A percentile compares a stretch with the other conserved stretches of the same genome.
phyloP scores from a whole-genome alignment of 2,329 filamentous ascomycete species.

The Pseudogymnoascus sp. region DNA sequence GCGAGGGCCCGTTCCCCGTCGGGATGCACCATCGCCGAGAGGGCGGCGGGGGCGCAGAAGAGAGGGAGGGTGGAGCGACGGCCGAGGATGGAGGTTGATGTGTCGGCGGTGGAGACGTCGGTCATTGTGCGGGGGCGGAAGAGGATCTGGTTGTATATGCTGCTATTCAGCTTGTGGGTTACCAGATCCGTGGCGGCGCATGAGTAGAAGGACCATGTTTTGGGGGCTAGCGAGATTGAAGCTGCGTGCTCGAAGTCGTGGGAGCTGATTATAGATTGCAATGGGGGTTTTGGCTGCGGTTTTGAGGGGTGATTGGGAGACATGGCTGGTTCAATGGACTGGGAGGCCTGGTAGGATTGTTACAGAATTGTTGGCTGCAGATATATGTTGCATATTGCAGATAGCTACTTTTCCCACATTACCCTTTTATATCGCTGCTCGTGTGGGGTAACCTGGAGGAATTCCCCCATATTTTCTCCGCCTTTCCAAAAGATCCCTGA shows the following conservation, averaged over 20 bases:
- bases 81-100: constrained; percentile 46
- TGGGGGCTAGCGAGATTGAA: constrained; percentile 44
- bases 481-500: background rate
- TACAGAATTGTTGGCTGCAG: background rate
- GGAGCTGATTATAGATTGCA: constrained; percentile 47
- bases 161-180: constrained; percentile 48
- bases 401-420: background rate
- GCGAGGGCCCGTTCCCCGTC: constrained; percentile 54
- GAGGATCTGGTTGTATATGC: constrained; percentile 45
- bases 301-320: background rate
- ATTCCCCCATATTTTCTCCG: constrained; percentile 5
- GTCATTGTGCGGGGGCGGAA: constrained; percentile 50
- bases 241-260: constrained; percentile 54
- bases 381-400: background rate
- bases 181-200: constrained; percentile 62
- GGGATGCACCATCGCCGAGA: constrained; percentile 54
- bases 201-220: constrained; percentile 63
- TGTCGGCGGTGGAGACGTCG: constrained; percentile 45
- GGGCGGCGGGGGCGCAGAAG: constrained; percentile 55
- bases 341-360: background rate
- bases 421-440: background rate
- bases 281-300: constrained; percentile 28
- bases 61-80: constrained; percentile 44
- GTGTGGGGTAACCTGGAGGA: background rate
- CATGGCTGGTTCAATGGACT: background rate